Evolutionary conservation across 345 rosid genomes (phyloP), one percentile per base, ranked within the genome.

Genomic region (Moringa oleifera): DNA sequence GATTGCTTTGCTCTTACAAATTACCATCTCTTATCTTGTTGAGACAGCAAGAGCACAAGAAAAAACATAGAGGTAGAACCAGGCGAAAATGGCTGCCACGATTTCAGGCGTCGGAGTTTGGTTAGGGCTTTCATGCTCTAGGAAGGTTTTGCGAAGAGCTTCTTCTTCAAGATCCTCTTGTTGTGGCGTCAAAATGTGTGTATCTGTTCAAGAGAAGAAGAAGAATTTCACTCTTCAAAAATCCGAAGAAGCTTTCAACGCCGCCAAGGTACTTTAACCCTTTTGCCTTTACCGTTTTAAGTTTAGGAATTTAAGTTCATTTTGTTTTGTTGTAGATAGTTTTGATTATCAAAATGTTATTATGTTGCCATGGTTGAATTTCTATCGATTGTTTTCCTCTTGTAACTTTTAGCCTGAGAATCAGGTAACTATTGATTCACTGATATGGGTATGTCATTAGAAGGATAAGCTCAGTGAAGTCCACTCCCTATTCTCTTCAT

Each of bases 211-310:
- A 63, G 83, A 81, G 70, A 79, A 81, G 77, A 78, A 81, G 81
- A 87, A 81, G 66, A 80, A 50, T 46, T 89, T 72, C 68, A 66
- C 85, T 59, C 82, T 94, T 61, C 71, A 86, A 56, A 94, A 94
- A 68, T 94, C 97, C 10, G 91, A 88, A 45, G 92, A 90, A 80
- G 97, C 95, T 70, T 88, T 90, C 77, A 78, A 59, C 58, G 80
- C 67, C 45, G 97, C 96, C 57, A 88, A 90, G 94, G 99, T 86
- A 33, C 4, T 7, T n/a, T 23, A 22, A 19, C 20, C 33, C 0
- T 25, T 23, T 36, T 62, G 10, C 6, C n/a, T 18, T 63, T 20
- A 31, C 24, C 15, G 13, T 1, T 23, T 51, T 55, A 20, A 20
- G 45, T 41, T 4, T n/a, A 25, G 7, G 13, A 12, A 23, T 33